A percentile compares a stretch with the other conserved stretches of the same genome.
phyloP scores from a whole-genome alignment of 2,329 filamentous ascomycete species.

The Acephala macrosclerotiorum region DNA sequence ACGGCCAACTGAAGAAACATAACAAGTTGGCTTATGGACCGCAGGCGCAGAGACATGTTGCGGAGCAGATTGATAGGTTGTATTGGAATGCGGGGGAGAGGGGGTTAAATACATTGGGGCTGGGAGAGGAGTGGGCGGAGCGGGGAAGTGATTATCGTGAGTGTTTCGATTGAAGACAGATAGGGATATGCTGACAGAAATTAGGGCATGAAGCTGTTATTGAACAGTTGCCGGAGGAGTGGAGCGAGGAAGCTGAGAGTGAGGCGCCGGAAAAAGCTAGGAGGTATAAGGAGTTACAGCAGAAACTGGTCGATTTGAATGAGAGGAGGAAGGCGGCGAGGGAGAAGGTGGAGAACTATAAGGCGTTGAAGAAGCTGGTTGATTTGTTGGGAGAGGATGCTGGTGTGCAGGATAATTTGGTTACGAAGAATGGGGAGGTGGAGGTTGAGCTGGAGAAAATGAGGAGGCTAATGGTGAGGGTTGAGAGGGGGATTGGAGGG shows the following conservation, averaged over 20 bases:
- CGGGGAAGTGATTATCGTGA: constrained; percentile 45
- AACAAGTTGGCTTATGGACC: constrained; percentile 70
- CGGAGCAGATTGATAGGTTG: constrained; percentile 74
- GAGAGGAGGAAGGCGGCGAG: constrained; percentile 49
- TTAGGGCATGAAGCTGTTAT: constrained; percentile 32
- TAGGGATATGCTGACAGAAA: not conserved
- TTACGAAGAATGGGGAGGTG: constrained; percentile 69
- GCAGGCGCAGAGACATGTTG: constrained; percentile 73
- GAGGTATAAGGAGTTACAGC: constrained; percentile 59
- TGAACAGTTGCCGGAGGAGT: constrained; percentile 39
- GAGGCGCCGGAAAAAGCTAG: constrained; percentile 50
- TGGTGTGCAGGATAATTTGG: constrained; percentile 69
- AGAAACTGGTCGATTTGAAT: constrained; percentile 58
- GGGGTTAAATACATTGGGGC: constrained; percentile 36
- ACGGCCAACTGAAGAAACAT: constrained; percentile 70
- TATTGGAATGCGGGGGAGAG: constrained; percentile 61
- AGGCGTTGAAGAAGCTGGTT: constrained; percentile 57
- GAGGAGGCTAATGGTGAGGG: constrained; percentile 67
- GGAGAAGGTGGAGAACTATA: constrained; percentile 55
- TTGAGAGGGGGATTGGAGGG: constrained; percentile 58
- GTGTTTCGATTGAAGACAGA: constrained; percentile 5
- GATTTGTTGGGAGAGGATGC: constrained; percentile 55
- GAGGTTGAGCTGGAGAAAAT: constrained; percentile 72
- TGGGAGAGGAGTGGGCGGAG: constrained; percentile 51
- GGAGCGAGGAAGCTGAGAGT: constrained; percentile 46